Base-by-base conservation (phyloP, 2,329 filamentous ascomycete genomes). In the Aspergillus sp. region DNA sequence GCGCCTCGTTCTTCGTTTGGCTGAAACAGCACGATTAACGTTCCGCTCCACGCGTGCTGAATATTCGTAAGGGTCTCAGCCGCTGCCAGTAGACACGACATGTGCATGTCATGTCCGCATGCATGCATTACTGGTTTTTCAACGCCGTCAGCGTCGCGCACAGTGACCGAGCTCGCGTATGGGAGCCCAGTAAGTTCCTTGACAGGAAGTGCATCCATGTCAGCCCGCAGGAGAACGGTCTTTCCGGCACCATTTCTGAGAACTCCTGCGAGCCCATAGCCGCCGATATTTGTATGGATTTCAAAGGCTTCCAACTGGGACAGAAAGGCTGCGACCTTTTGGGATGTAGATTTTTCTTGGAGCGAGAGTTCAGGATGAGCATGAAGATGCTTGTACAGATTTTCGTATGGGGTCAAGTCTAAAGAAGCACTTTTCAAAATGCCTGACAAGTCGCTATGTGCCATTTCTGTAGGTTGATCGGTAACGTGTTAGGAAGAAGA, bases 21-120 rank as follows among this genome's bases (percentile, higher is more conserved):
- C 55, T 87, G 84, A 60, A 86, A 87, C 2, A 80, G 62, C 5
- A 83, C 60, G 4, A 87, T 65, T 19, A 86, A 55, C 0, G 80
- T 86, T 0, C 83, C 83, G 7, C 60, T 68, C 83, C 83, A 87
- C 0, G 51, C 30, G 0, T 71, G 54, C n/a, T 62, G 68, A 0
- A 66, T 60, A 0, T 61, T 62, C 1, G 71, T 62, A 0, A 87
- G 66, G 0, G 69, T 68, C 43, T 78, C 71, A 0, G 76, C 72
- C 0, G 77, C 75, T 0, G 73, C 78, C 0, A 82, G 68, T 1
- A 81, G 63, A 46, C 70, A 70, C 0, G 78, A 77, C 40, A 81
- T 76, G 55, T 82, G 79, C 73, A 81, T 77, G 52, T 79, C 76
- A 55, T 81, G 79, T 1, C 78, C 79, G 52, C 79, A 81, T 29